These are phyloP conservation scores for Logfia minima DNA, from an alignment of 129 eudicot genomes.

Conservation along the genomic window DNA sequence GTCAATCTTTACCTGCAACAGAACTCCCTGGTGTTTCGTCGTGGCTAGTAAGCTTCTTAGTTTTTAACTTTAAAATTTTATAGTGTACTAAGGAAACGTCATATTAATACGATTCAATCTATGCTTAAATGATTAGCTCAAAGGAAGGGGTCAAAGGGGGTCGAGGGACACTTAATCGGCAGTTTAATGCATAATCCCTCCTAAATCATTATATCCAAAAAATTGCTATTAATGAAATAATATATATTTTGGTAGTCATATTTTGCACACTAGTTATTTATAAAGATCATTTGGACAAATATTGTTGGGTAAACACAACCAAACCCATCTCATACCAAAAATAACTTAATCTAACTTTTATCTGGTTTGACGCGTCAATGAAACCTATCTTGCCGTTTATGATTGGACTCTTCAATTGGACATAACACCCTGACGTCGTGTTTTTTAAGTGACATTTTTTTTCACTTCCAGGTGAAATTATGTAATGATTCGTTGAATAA, in stretches of 20 bases:
- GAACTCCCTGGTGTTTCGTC: constrained; percentile 94
- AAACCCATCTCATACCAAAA: background rate
- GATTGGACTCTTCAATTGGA: constrained; percentile 9
- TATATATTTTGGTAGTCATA: background rate
- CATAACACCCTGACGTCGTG: background rate
- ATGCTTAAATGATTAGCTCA: constrained; percentile 2
- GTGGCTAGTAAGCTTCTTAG: constrained; percentile 66
- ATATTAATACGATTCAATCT: background rate
- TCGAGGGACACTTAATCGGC: background rate
- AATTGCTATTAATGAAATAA: background rate
- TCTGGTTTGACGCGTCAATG: background rate
- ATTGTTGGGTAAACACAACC: background rate
- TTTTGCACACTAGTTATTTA: background rate
- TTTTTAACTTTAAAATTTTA: background rate
- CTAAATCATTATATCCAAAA: background rate
- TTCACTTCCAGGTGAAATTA: constrained; percentile 60
- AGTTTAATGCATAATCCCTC: background rate
- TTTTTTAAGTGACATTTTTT: background rate
- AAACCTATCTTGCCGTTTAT: background rate
- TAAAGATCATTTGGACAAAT: background rate
- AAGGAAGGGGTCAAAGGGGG: background rate
- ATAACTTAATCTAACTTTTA: background rate
- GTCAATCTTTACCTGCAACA: constrained; percentile 93
- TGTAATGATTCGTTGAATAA: constrained; percentile 64
- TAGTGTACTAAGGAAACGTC: background rate